Conservation (phyloP, 1,284 basidiomycete species). For the Polyporus tsugae region DNA sequence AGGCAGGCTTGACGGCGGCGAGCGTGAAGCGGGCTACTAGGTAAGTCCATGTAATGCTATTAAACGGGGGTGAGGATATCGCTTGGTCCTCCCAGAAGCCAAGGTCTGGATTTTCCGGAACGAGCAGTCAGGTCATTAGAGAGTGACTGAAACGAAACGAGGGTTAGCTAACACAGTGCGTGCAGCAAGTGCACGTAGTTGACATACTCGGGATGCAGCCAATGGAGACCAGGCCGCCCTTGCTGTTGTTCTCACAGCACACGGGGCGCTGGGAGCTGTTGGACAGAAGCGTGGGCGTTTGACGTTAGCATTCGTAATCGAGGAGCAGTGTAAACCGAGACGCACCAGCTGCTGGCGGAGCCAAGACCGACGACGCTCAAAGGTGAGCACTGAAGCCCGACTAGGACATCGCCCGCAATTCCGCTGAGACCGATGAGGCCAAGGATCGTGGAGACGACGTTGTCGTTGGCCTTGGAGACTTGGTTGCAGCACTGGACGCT, state of each 20-base stretch:
- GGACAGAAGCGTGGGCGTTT: neutral
- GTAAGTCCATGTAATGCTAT: conserved; percentile 18
- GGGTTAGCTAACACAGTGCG: neutral
- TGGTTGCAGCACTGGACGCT: conserved; percentile 32
- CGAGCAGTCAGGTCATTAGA: conserved; percentile 15
- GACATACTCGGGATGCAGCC: conserved; percentile 34
- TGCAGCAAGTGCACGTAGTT: neutral
- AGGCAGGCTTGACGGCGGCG: neutral
- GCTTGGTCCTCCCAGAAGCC: conserved; percentile 1
- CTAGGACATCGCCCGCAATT: conserved; percentile 19
- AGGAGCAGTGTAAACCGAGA: neutral
- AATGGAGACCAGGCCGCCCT: conserved; percentile 31
- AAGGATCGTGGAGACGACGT: conserved; percentile 25
- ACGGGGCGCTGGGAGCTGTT: conserved; percentile 24
- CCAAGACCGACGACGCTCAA: conserved; percentile 29
- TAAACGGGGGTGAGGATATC: conserved; percentile 26
- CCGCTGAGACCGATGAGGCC: conserved; percentile 25
- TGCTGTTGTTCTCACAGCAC: conserved; percentile 35
- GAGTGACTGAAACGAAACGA: conserved; percentile 18
- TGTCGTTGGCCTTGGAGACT: conserved; percentile 24
- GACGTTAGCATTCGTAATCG: neutral
- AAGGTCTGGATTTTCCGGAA: neutral
- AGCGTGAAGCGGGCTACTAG: conserved; percentile 4
- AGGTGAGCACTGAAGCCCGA: conserved; percentile 31
- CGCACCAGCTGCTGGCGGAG: conserved; percentile 23